A percentile compares a stretch with the other conserved stretches of the same genome.
Evolutionary conservation across 345 rosid genomes (phyloP).

Genomic region (Syzygium jambos): DNA sequence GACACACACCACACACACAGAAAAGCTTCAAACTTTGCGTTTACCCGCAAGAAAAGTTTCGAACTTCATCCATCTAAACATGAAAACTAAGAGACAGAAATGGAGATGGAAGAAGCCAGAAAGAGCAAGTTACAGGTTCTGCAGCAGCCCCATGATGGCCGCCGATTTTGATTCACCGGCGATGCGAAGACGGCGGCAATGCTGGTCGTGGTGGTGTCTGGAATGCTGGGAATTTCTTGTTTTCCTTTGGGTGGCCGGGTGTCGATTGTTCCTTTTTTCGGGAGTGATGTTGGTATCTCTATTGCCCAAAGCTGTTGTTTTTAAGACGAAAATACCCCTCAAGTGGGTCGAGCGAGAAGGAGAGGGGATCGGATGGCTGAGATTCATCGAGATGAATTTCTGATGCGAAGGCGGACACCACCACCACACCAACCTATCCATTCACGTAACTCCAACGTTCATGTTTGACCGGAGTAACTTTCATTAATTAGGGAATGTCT

Average conservation of each 20-base stretch:
- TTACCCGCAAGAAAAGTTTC: not conserved
- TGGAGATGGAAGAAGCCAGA: not conserved
- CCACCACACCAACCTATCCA: not conserved
- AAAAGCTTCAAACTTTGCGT: not conserved
- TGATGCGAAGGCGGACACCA: not conserved
- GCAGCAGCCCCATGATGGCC: not conserved
- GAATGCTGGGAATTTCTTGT: not conserved
- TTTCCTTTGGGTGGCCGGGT: not conserved
- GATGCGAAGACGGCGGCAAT: slow-evolving; percentile 12
- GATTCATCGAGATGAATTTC: not conserved
- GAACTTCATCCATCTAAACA: not conserved
- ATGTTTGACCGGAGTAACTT: not conserved
- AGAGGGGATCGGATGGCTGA: not conserved
- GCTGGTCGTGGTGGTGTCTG: not conserved
- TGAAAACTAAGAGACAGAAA: not conserved
- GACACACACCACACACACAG: too few species aligned
- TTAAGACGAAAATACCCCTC: not conserved
- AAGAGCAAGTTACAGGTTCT: not conserved
- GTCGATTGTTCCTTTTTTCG: not conserved
- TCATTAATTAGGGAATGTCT: not conserved
- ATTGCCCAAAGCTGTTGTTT: too few species aligned
- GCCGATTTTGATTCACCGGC: slow-evolving; percentile 14
- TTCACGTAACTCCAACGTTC: not conserved
- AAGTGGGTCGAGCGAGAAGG: too few species aligned
- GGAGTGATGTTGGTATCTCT: not conserved